These are phyloP conservation scores for Coemansia sp. DNA, from an alignment of 371 early-diverging fungal genomes.

Conservation along the genomic window DNA sequence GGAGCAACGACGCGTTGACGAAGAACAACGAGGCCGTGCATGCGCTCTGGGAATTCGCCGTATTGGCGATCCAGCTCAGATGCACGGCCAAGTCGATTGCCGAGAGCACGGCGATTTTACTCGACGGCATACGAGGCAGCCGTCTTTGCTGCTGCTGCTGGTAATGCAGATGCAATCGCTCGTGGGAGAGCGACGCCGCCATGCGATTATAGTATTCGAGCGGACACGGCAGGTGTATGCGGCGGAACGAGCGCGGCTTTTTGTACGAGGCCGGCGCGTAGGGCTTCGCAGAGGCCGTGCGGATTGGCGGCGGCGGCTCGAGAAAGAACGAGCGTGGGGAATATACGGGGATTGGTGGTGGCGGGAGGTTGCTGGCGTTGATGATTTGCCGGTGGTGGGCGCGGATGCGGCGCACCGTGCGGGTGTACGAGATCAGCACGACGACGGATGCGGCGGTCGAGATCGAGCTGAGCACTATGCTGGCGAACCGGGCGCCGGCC, in stretches of 20 bases:
- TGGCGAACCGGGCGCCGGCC: constrained; percentile 29
- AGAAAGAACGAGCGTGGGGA: constrained; percentile 21
- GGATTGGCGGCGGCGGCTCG: too few relatives aligned
- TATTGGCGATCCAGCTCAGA: constrained; percentile 36
- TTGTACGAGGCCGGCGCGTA: not conserved
- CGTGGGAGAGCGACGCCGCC: constrained; percentile 16
- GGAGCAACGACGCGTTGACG: constrained; percentile 29
- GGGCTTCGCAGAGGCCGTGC: too few relatives aligned
- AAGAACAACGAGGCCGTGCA: constrained; percentile 41
- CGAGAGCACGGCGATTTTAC: constrained; percentile 39
- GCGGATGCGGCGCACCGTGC: constrained; percentile 21
- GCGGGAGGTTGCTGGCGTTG: constrained; percentile 6
- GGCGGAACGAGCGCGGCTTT: constrained; percentile 5
- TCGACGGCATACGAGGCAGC: constrained; percentile 32
- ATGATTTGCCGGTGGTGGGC: constrained; percentile 42
- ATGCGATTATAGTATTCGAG: constrained; percentile 16
- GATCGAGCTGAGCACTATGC: constrained; percentile 33
- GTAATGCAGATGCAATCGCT: constrained; percentile 4
- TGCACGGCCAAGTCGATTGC: constrained; percentile 34
- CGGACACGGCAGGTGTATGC: constrained; percentile 17
- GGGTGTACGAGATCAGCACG: constrained; percentile 35
- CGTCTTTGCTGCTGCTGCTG: constrained; percentile 1
- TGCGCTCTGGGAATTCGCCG: not conserved
- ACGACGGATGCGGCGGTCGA: constrained; percentile 31
- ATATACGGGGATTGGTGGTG: not conserved